Evolutionary conservation across 768 basidiomycete genomes (phyloP), one percentile per base, ranked within the genome.

Genomic region (Suillus occidentalis): DNA sequence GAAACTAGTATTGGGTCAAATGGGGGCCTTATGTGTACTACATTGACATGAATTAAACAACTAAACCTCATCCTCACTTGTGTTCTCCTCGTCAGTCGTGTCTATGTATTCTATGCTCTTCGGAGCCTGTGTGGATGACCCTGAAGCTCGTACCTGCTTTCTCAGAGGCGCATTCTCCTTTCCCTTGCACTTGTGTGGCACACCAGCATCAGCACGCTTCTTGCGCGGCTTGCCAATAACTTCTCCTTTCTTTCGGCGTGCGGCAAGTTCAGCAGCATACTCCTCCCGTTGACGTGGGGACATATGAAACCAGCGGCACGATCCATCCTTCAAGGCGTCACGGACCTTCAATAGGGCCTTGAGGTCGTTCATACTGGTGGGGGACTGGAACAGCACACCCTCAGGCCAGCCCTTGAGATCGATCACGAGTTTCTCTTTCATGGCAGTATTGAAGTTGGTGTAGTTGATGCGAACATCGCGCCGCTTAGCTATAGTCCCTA

Each of bases 391-490:
- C 0, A 25, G 47, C 0, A 67, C 22, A 25, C 10, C 50, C 20
- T 53, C 47, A 12, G 64, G 66, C 66, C 66, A 67, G 3, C 66
- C 66, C 10, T 25, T 57, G 4, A 61, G 28, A 10, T 63, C n/a
- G 2, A 65, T 49, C 2, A 40, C n/a, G 13, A 60, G 36, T 14
- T 64, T 60, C 4, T 47, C n/a, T n/a, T 66, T 61, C 22, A 67
- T 65, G 7, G 42, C 49, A 4, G 1, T 62, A n/a, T 55, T 39
- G 20, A 66, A 67, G 16, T 64, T 65, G 1, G 14, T 8, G 8
- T 65, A 67, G 34, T 61, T 53, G 9, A 63, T 39, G 1, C 6
- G 4, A 0, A 56, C 43, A 2, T 25, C 3, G 3, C 1, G 18
- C 1, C 25, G 6, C 8, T 55, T 56, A 31, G 22, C 10, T 10